Evolutionary conservation across 768 basidiomycete genomes (phyloP), one percentile per base, ranked within the genome.

Genomic region (Xerocomus spinulosus): DNA sequence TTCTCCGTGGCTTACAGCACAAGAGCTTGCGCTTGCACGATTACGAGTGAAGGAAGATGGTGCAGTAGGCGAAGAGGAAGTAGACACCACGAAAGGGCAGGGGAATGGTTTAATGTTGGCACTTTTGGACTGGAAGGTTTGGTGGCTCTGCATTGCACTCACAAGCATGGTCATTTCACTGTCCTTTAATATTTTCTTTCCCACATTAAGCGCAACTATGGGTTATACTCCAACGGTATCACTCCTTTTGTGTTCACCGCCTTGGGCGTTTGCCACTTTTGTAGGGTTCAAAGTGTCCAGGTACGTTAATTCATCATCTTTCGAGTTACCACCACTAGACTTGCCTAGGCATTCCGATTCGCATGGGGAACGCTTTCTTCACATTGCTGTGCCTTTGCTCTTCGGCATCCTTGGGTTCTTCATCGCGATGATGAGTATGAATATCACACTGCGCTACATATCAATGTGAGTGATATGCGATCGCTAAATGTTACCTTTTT

Each of bases 101-200:
- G 55, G 62, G 13, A 63, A 67, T 20, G 86, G 85, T 9, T 60
- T 90, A 3, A 52, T 65, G 9, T 59, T 83, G 52, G 85, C 89
- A 10, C 34, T 88, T 47, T 72, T 71, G 17, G 91, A 93, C 59
- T 82, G 83, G 85, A 87, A 83, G 63, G 87, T 93, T 32, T 92
- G 89, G 85, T 87, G 79, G 78, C 73, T 94, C 36, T 74, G 84
- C 17, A 46, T 88, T 24, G 74, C 82, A 3, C 63, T 87, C 47
- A 78, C 79, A 13, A 75, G 74, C 54, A 74, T 81, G 68, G 53
- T 61, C 30, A 66, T 85, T 30, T 79, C 84, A 9, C 57, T 89
- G 23, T 82, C 81, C 4, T 91, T 91, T 73, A 85, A 87, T 61
- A 82, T 81, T 8, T 89, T 82, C 65, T 91, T 91, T 69, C 87